These are phyloP conservation scores for Arabidopsis thaliana DNA, from an alignment of 345 rosid species.

Conservation along the genomic window TAIR10.1 NC_003076.8:24826001-24826500, in stretches of 20 bases:
- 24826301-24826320: conserved; percentile 67
- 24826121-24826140: conserved; percentile 91
- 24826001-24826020: conserved; percentile 69
- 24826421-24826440: conserved; percentile 21
- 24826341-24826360: conserved; percentile 88
- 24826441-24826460: conserved; percentile 58
- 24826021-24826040: conserved; percentile 83
- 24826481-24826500: conserved; percentile 78
- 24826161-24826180: conserved; percentile 82
- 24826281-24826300: conserved; percentile 98
- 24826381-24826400: not conserved
- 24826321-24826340: conserved; percentile 73
- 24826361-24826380: conserved; percentile 56
- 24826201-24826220: conserved; percentile 64
- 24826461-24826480: conserved; percentile 92
- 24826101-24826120: conserved; percentile 75
- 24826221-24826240: conserved; percentile 71
- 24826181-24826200: conserved; percentile 88
- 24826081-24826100: conserved; percentile 75
- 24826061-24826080: conserved; percentile 83
- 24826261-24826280: conserved; percentile 83
- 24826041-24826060: conserved; percentile 96
- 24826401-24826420: not conserved
- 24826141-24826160: conserved; percentile 89
- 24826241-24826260: conserved; percentile 86